Evolutionary conservation across 331 rosid genomes (phyloP), one percentile per base, ranked within the genome.

Genomic region (Malus hybrid): DNA sequence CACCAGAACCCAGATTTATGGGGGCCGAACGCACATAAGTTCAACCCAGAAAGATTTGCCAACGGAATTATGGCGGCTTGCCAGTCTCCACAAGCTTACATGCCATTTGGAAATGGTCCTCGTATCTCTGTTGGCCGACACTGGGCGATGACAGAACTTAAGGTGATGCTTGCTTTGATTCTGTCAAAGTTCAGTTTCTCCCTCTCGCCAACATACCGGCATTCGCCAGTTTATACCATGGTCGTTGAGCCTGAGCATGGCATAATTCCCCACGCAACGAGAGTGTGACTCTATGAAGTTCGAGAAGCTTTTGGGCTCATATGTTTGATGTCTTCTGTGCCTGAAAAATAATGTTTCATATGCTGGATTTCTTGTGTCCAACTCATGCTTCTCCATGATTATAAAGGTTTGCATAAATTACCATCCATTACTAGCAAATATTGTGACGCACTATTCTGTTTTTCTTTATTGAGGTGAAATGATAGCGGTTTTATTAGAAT

Each of bases 51-150:
- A 19, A 88, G 89, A 76, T 88, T 83, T 70, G 68, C 74, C 29
- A 80, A 78, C 46, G 92, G 93, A 24, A 28, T 85, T 20, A 7
- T 55, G 5, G 54, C 74, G 39, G 90, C 96, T 16, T 79, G 87
- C 72, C 80, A 71, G 72, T 31, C 32, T 71, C 84, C 88, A 2
- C 89, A 82, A 4, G 82, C 85, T 12, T 84, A 87, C 55, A 67
- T 89, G 34, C 90, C 90, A 20, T 88, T 88, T 10, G 93, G 93
- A 34, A 42, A 65, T 9, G 96, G 90, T 1, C 14, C 86, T 20
- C 86, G 81, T 2, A 73, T 85, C 6, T 91, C 90, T 20, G 81
- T 16, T 24, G 96, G 92, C 29, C 93, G 83, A 8, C 56, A 52
- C 56, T 50, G 2, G 2, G 56, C n/a, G 1, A 50, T 15, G n/a